Base-by-base conservation (phyloP, 306 rosid species). In the Neltuma alba region DNA sequence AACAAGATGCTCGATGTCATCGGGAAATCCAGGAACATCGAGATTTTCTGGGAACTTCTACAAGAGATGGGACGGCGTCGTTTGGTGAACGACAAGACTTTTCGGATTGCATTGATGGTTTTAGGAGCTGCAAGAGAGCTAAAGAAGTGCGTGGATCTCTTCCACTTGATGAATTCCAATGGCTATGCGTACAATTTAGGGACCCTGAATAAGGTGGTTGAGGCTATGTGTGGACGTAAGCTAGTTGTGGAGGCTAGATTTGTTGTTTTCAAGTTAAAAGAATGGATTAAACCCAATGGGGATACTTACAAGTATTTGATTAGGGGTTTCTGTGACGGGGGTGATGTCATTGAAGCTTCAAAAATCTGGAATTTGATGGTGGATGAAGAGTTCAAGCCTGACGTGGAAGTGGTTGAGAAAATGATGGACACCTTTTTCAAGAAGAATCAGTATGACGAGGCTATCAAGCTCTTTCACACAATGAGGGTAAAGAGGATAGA, bases 291-390 rank as follows among this genome's bases (percentile, higher is more conserved):
- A 79, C 89, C 76, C 33, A 74, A 91, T 79, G 91, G 87, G 79
- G 79, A 72, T 6, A 91, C 87, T 57, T 92, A 87, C 18, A 83
- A 67, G 83, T 70, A 34, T 66, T 84, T 91, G 91, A 81, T 92
- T 64, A 34, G 64, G 13, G 97, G 97, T 34, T 94, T 79, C 21
- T 94, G 97, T 54, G 90, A 89, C 20, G 85, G 75, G 55, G 94
- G 97, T 36, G 90, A 92, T 76, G 71, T 94, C 75, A 68, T 92
- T 67, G 97, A 92, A 78, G 97, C 93, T 80, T 88, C 94, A 0
- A 94, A 87, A 74, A 14, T 91, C 42, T 92, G 98, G 97, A 94
- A 94, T 70, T 82, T 87, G 79, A 94, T 94, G 94, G 91, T 78
- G 84, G 97, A 89, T 77, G 92, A 88, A 62, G 98, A 94, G 57